Conservation (phyloP, 805 yeast species). For the Yarrowia phangngaensis region DNA sequence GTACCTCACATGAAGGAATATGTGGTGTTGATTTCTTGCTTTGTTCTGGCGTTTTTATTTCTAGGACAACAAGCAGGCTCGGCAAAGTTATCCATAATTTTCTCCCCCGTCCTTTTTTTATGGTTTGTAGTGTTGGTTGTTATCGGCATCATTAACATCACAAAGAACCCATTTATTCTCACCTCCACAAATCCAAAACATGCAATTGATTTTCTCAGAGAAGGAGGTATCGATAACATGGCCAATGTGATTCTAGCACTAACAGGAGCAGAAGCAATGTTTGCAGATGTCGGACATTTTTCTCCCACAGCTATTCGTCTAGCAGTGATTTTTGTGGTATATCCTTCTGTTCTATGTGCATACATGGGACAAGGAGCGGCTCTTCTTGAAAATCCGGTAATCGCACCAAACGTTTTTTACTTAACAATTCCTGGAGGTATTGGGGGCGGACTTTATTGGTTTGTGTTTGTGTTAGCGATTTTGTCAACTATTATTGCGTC, state of each 20-base stretch:
- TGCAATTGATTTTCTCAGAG: constrained; percentile 47
- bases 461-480: constrained; percentile 50
- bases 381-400: constrained; percentile 46
- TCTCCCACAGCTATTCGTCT: constrained; percentile 50
- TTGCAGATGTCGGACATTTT: constrained; percentile 59
- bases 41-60: constrained; percentile 47
- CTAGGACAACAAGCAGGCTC: constrained; percentile 51
- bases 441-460: constrained; percentile 48
- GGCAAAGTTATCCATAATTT: constrained; percentile 45
- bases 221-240: constrained; percentile 42
- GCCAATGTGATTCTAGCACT: constrained; percentile 53
- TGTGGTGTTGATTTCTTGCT: constrained; percentile 49
- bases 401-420: constrained; percentile 51
- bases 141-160: constrained; percentile 48
- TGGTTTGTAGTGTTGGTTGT: constrained; percentile 50
- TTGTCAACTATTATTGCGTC: constrained; percentile 57
- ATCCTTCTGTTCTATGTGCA: constrained; percentile 49
- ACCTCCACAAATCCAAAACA: constrained; percentile 50
- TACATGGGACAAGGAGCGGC: constrained; percentile 59
- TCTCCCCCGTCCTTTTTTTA: constrained; percentile 54
- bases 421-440: constrained; percentile 51
- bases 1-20: constrained; percentile 44
- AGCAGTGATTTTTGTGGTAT: constrained; percentile 47
- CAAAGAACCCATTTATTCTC: constrained; percentile 45
- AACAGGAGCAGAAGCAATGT: constrained; percentile 63